Base-by-base conservation (phyloP, 1,139 yeast species). In the Suhomyces panamericanus region DNA sequence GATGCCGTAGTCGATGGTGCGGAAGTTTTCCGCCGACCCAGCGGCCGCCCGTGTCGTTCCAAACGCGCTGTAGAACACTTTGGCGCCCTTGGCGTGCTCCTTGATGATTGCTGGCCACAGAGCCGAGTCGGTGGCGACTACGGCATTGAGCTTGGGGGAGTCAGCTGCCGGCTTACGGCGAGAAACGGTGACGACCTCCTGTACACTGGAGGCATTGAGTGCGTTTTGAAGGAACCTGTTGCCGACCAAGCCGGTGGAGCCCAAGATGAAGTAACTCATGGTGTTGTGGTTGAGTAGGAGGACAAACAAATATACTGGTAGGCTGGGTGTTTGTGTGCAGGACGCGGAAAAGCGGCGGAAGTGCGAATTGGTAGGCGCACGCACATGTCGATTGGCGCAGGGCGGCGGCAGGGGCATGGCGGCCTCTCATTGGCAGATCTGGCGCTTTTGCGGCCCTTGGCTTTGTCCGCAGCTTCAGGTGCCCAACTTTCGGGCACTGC, bases 21-120 rank as follows among this genome's bases (percentile, higher is more conserved):
- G 73, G 64, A 87, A 90, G 17, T 80, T 75, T 24, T 77, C 86
- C 4, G 81, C 69, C 1, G 83, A 70, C n/a, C 93, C 93, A 3
- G 90, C 95, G 14, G 67, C 73, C 1, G 78, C 83, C 42, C 77
- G 72, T 1, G 95, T 87, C 13, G 96, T 85, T n/a, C 90, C 95
- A 54, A 88, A 76, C 0, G 83, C 80, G 1, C 87, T 78, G 51
- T 83, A 77, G 47, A 80, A 71, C 0, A 71, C 61, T 26, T 61
- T 61, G 48, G 58, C 59, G 52, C 32, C 49, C 35, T 47, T 46
- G 14, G 50, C 44, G 20, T 53, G 48, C 15, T 52, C 52, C 6
- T 43, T 53, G 36, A 69, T 60, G 10, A 58, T 45, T 6, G 50
- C 61, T 2, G 62, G 60, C 85, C 86, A 82, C 38, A 69, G 63